Base-by-base conservation (phyloP, 805 yeast species). In the Phaffomyces antillensis region DNA sequence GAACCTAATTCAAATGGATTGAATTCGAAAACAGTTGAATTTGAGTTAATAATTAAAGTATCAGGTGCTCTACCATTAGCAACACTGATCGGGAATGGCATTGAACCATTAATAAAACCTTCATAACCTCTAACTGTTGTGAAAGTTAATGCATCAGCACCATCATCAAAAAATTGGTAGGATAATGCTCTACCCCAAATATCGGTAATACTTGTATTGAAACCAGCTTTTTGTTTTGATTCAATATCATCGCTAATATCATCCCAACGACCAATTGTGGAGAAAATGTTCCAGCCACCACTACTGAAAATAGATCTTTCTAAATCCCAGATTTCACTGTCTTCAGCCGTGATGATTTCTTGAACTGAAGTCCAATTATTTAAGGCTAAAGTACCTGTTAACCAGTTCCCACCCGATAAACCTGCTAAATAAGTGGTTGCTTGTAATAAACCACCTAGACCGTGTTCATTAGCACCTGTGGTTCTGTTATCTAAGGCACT, bases 401-500 rank as follows among this genome's bases (percentile, higher is more conserved):
- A 66, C 95, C 95, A 86, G 24, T 83, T 73, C 40, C 95, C 95
- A 36, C 96, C 96, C 3, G 91, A 82, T 31, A 86, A 70, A 16
- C 91, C 95, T 3, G 86, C 64, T 5, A 87, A 58, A 57, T 88
- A 88, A 15, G 86, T 76, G 2, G 87, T 58, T 7, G 85, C 65
- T 56, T 83, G 86, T 36, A 86, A 63, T 17, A 87, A 63, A 8
- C 95, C 91, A 33, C 89, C 89, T 36, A 86, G 59, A 15, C 83
- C 83, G 12, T 73, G 70, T 23, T 66, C 67, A 17, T 75, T 65
- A n/a, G 79, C 73, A 46, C 70, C 73, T 3, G 55, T 63, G 6
- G 90, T 82, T 58, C 93, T 70, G 55, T 76, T 76, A 59, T 87
- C 96, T 47, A 86, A 63, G 3, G 89, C 95, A 6, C 89, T 69